phyloP scores from a whole-genome alignment of 352 stramenopile genomes.

The Pythium phragmiticola region DNA sequence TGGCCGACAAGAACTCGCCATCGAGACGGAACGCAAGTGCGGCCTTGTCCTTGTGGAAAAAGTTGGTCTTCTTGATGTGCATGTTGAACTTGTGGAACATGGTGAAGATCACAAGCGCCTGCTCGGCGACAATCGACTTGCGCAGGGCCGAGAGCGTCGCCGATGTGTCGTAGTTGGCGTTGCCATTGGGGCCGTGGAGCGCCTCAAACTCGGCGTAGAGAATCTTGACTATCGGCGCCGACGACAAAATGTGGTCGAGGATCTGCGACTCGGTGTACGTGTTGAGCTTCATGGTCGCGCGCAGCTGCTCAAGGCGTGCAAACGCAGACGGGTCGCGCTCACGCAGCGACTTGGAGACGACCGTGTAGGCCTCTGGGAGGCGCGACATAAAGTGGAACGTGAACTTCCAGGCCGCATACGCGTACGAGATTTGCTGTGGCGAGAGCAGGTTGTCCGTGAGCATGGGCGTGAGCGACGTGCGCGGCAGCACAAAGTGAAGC shows the following conservation, averaged over 20 bases:
- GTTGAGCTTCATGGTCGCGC: constrained; percentile 85
- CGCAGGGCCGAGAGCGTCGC: constrained; percentile 66
- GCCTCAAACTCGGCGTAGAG: constrained; percentile 79
- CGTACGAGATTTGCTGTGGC: constrained; percentile 82
- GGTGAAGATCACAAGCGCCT: constrained; percentile 76
- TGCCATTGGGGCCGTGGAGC: constrained; percentile 55
- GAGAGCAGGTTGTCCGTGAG: constrained; percentile 70
- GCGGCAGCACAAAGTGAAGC: constrained; percentile 82
- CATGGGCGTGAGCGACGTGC: constrained; percentile 83
- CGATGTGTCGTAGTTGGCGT: constrained; percentile 37
- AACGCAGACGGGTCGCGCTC: constrained; percentile 75
- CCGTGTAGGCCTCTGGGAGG: constrained; percentile 74
- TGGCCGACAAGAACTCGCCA: constrained; percentile 69
- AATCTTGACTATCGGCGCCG: constrained; percentile 65
- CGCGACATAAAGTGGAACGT: constrained; percentile 89
- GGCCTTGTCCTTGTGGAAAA: constrained; percentile 79
- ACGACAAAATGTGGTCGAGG: constrained; percentile 81
- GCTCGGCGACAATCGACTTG: constrained; percentile 73
- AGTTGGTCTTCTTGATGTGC: constrained; percentile 83
- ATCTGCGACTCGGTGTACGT: constrained; percentile 88
- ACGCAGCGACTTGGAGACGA: constrained; percentile 77
- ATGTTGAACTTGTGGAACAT: constrained; percentile 86
- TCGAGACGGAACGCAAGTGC: constrained; percentile 76
- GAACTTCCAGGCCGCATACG: constrained; percentile 86
- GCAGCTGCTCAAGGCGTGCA: constrained; percentile 72